Percentiles rank a stretch among this genome's conserved stretches.
Evolutionary conservation across 78 protist genomes (phyloP).

Genomic region (Planoprotostelium fungivorum): DNA sequence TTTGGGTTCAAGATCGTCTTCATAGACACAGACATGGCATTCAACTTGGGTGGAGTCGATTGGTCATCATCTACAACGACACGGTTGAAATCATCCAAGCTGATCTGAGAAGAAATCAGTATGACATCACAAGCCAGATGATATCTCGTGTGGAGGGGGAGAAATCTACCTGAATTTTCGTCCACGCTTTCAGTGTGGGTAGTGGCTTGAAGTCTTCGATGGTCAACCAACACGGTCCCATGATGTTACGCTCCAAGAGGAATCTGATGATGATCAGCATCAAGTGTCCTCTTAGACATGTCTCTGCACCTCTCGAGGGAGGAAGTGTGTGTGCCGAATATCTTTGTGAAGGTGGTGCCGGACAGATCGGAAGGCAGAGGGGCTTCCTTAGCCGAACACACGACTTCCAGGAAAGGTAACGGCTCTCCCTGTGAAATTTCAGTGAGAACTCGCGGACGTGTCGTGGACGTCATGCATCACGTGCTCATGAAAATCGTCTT

Average conservation of each 20-base stretch:
- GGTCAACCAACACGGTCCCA: conserved; percentile 92
- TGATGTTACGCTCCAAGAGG: conserved; percentile 67
- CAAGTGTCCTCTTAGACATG: no score
- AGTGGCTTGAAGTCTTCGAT: background rate
- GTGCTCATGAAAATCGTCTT: background rate
- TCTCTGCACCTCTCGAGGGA: background rate
- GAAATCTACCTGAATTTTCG: conserved; percentile 3
- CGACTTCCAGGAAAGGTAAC: background rate
- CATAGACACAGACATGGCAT: conserved; percentile 1
- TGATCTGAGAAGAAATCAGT: conserved; percentile 12
- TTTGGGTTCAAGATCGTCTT: conserved; percentile 1
- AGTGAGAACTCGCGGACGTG: no score
- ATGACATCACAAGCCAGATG: background rate
- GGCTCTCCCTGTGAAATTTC: background rate
- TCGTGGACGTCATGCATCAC: no score
- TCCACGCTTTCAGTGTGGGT: background rate
- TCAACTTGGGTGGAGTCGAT: conserved; percentile 4
- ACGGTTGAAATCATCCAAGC: background rate
- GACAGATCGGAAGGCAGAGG: background rate
- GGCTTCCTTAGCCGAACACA: background rate
- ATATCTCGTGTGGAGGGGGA: background rate
- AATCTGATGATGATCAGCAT: conserved; percentile 14
- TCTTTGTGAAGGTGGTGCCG: background rate
- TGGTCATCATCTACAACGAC: conserved; percentile 13
- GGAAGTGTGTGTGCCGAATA: background rate